A percentile compares a stretch with the other conserved stretches of the same genome.
Conservation (phyloP, 2,329 filamentous ascomycete species). For the Torrubiellomyces zombiae region DNA sequence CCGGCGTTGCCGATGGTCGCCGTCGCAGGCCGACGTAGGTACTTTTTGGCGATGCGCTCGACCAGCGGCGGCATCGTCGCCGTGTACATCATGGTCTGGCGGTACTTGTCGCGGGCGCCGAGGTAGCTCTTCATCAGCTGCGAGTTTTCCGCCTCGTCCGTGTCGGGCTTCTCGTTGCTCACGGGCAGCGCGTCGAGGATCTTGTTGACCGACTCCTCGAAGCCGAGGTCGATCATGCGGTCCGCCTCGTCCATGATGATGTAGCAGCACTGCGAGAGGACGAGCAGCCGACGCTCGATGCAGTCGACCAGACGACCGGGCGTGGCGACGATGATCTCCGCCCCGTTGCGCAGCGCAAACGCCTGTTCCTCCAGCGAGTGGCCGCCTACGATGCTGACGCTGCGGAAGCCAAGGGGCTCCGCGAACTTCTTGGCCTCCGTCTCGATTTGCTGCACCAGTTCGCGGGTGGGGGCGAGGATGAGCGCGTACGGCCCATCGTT, state of each 20-base stretch:
- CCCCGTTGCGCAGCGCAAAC: conserved; percentile 76
- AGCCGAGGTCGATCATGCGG: conserved; percentile 96
- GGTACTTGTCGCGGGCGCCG: conserved; percentile 61
- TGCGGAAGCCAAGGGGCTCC: conserved; percentile 75
- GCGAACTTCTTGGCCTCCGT: conserved; percentile 88
- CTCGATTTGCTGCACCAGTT: conserved; percentile 95
- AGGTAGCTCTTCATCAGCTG: conserved; percentile 70
- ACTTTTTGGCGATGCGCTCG: conserved; percentile 93
- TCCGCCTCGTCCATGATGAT: conserved; percentile 99
- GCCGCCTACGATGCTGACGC: conserved; percentile 95
- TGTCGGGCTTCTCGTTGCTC: conserved; percentile 86
- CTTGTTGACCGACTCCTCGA: conserved; percentile 94
- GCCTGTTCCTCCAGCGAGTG: conserved; percentile 90
- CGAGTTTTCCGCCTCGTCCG: conserved; percentile 75
- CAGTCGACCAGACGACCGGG: conserved; percentile 94
- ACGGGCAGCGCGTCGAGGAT: conserved; percentile 91
- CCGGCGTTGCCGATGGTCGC: conserved; percentile 89
- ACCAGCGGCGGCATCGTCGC: conserved; percentile 90
- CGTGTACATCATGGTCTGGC: conserved; percentile 99
- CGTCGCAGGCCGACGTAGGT: conserved; percentile 79
- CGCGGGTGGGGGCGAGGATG: conserved; percentile 88
- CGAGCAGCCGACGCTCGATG: conserved; percentile 80
- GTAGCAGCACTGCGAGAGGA: conserved; percentile 93
- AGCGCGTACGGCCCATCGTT: conserved; percentile 96
- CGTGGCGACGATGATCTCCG: conserved; percentile 96